These are phyloP conservation scores for Colletotrichum spinosum DNA, from an alignment of 2,329 filamentous ascomycete species.

Conservation along the genomic window DNA sequence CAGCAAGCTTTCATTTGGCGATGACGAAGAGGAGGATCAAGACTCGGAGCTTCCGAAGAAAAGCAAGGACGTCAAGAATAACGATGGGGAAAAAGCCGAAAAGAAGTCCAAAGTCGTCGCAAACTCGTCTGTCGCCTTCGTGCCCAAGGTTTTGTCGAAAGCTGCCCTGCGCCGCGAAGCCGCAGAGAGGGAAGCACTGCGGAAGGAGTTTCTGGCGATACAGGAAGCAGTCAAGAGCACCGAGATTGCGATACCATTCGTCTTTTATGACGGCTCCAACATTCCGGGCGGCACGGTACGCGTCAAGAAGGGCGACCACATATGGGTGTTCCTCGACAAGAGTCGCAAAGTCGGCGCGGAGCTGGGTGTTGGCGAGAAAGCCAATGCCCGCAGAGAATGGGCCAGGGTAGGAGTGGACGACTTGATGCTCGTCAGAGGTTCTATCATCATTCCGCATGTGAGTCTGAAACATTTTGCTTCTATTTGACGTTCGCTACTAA, in stretches of 20 bases:
- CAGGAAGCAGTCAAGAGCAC: conserved; percentile 91
- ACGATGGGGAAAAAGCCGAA: conserved; percentile 39
- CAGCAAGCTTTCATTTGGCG: conserved; percentile 72
- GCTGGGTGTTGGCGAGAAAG: conserved; percentile 76
- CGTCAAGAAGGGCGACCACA: conserved; percentile 91
- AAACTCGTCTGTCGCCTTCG: conserved; percentile 70
- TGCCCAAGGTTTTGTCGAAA: conserved; percentile 79
- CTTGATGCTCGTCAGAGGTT: conserved; percentile 89
- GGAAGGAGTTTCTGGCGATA: conserved; percentile 83
- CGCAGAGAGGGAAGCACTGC: conserved; percentile 79
- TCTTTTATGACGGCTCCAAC: conserved; percentile 96
- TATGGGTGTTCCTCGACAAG: conserved; percentile 94
- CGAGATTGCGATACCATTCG: conserved; percentile 91
- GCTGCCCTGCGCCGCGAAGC: conserved; percentile 83
- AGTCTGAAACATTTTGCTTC: conserved; percentile 51
- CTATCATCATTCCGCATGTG: conserved; percentile 94
- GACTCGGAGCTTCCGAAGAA: conserved; percentile 38
- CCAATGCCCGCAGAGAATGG: conserved; percentile 83
- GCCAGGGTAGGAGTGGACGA: conserved; percentile 95
- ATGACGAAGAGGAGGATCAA: conserved; percentile 61
- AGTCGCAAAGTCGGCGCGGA: conserved; percentile 92
- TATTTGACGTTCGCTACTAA: conserved; percentile 39
- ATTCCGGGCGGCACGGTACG: conserved; percentile 85
- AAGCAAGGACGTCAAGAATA: conserved; percentile 39
- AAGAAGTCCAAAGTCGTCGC: conserved; percentile 66